Evolutionary conservation across 805 yeast genomes (phyloP).

Genomic region (Yarrowia deformans): DNA sequence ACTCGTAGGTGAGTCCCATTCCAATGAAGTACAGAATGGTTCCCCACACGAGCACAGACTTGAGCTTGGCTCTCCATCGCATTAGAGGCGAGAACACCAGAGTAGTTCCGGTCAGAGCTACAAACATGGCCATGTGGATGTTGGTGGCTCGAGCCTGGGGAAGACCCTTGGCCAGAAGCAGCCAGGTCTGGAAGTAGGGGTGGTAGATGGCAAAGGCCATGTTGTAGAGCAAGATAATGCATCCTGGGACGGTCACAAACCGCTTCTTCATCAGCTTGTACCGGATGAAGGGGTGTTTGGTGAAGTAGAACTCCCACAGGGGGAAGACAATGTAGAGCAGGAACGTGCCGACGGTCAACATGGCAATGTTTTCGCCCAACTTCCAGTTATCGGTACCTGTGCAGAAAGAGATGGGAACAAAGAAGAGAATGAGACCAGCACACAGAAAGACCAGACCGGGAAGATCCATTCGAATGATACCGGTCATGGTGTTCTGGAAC

Average conservation of each 20-base stretch:
- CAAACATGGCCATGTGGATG: slow-evolving; percentile 36
- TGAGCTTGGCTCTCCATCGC: slow-evolving; percentile 35
- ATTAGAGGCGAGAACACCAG: slow-evolving; percentile 24
- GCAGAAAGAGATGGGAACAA: slow-evolving; percentile 32
- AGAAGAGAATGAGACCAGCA: slow-evolving; percentile 17
- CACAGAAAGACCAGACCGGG: slow-evolving; percentile 20
- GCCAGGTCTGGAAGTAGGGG: slow-evolving; percentile 30
- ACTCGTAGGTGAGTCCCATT: slow-evolving; percentile 23
- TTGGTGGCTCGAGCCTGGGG: slow-evolving; percentile 22
- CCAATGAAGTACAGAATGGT: slow-evolving; percentile 28
- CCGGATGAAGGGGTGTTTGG: slow-evolving; percentile 26
- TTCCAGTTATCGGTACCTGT: slow-evolving; percentile 35
- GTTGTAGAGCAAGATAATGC: slow-evolving; percentile 27
- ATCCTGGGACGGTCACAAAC: slow-evolving; percentile 2
- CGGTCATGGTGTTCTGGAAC: slow-evolving; percentile 7
- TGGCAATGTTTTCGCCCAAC: slow-evolving; percentile 30
- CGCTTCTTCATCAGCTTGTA: slow-evolving; percentile 17
- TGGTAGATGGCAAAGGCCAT: slow-evolving; percentile 34
- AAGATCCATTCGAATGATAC: slow-evolving; percentile 21
- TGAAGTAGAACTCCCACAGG: slow-evolving; percentile 12
- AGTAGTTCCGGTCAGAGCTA: slow-evolving; percentile 11
- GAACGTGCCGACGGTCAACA: slow-evolving; percentile 18
- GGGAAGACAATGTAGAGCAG: slow-evolving; percentile 18
- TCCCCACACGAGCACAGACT: slow-evolving; percentile 14
- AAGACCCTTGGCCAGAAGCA: slow-evolving; percentile 5